phyloP scores from a whole-genome alignment of 768 basidiomycete species.

The Ephemerocybe angulata region DNA sequence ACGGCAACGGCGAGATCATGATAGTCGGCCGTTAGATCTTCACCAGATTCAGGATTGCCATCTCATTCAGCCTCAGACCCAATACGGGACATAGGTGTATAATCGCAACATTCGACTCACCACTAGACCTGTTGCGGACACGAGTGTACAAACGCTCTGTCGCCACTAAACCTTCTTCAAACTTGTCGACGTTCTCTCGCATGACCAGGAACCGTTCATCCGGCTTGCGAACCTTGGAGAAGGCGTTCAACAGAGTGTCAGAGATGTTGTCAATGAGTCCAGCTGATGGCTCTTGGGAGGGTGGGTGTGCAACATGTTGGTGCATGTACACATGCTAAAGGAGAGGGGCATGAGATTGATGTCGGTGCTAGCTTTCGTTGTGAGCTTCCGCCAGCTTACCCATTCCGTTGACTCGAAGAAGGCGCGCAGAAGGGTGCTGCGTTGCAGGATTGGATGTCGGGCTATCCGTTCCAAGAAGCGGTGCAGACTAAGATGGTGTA shows the following conservation, averaged over 20 bases:
- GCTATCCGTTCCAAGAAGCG: constrained; percentile 87
- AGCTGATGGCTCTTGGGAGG: constrained; percentile 71
- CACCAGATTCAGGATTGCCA: constrained; percentile 71
- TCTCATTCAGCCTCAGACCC: constrained; percentile 85
- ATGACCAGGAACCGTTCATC: constrained; percentile 93
- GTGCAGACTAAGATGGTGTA: constrained; percentile 59
- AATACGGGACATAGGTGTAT: constrained; percentile 29
- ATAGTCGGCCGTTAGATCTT: constrained; percentile 97
- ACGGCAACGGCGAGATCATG: constrained; percentile 95
- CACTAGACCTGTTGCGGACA: constrained; percentile 76
- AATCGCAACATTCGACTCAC: constrained; percentile 50
- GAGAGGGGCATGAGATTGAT: background rate
- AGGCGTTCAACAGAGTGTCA: constrained; percentile 94
- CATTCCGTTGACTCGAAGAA: constrained; percentile 99
- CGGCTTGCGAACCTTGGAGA: constrained; percentile 92
- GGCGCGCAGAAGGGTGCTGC: constrained; percentile 85
- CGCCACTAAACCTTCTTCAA: constrained; percentile 85
- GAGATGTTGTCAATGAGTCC: constrained; percentile 93
- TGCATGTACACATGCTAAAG: constrained; percentile 93
- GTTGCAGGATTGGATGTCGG: constrained; percentile 91
- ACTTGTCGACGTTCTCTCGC: constrained; percentile 90
- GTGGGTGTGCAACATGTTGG: constrained; percentile 90
- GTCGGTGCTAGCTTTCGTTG: too few species aligned
- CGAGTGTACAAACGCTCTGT: constrained; percentile 82
- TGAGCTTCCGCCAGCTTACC: too few species aligned